Evolutionary conservation across 805 yeast genomes (phyloP).

Genomic region (Candida berthetii): DNA sequence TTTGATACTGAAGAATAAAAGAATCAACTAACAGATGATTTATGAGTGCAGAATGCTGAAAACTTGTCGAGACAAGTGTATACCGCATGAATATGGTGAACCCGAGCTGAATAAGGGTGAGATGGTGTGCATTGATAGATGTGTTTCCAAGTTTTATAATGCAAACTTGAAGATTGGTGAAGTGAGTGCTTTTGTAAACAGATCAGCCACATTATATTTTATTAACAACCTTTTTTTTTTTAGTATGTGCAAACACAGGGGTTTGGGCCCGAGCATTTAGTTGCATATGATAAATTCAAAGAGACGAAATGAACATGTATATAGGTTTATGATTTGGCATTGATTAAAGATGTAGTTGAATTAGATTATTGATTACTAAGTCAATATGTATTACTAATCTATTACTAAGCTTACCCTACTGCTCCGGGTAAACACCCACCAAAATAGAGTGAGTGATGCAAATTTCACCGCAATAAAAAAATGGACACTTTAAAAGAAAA

Average conservation of each 20-base stretch:
- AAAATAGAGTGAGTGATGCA: background rate
- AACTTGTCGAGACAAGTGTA: constrained; percentile 70
- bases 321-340: too few species aligned
- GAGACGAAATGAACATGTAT: background rate
- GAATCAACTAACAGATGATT: constrained; percentile 5
- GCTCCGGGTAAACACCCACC: background rate
- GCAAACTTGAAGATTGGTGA: constrained; percentile 63
- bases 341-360: too few species aligned
- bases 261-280: constrained; percentile 15
- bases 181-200: constrained; percentile 13
- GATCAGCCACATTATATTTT: too few species aligned
- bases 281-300: constrained; percentile 12
- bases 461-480: background rate
- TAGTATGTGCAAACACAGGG: constrained; percentile 18
- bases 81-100: constrained; percentile 83
- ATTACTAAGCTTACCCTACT: too few species aligned
- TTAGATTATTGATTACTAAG: too few species aligned
- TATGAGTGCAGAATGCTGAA: constrained; percentile 36
- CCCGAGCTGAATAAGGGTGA: constrained; percentile 84
- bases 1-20: background rate
- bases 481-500: background rate
- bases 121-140: constrained; percentile 73
- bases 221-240: constrained; percentile 7
- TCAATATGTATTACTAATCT: too few species aligned
- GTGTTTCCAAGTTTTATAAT: constrained; percentile 77